Percentiles rank a stretch among this genome's conserved stretches.
phyloP scores from a whole-genome alignment of 805 yeast genomes.

The Ascoidea rubescens region DNA sequence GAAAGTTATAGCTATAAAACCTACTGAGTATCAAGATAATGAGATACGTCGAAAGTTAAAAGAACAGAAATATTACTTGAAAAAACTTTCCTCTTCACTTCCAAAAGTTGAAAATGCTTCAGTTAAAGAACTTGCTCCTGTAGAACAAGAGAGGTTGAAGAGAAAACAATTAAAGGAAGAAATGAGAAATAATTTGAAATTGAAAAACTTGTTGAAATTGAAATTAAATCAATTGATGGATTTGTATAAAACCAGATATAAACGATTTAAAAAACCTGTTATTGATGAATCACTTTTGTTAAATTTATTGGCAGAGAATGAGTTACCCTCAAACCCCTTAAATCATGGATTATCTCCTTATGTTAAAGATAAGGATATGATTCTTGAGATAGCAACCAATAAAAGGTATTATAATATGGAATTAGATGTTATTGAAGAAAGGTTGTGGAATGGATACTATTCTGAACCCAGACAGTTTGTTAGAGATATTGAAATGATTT shows the following conservation, averaged over 20 bases:
- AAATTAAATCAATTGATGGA: conserved; percentile 85
- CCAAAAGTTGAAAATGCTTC: conserved; percentile 26
- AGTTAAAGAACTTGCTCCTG: conserved; percentile 68
- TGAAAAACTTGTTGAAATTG: conserved; percentile 75
- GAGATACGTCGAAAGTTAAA: conserved; percentile 26
- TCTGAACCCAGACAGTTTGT: conserved; percentile 85
- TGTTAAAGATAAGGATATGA: conserved; percentile 55
- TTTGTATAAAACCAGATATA: conserved; percentile 71
- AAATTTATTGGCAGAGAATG: conserved; percentile 29
- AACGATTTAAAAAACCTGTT: conserved; percentile 80
- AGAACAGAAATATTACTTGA: conserved; percentile 17
- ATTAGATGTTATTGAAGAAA: conserved; percentile 82
- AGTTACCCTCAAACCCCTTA: conserved; percentile 13
- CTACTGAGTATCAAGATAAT: conserved; percentile 55
- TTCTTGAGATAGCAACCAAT: conserved; percentile 68
- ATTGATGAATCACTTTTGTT: conserved; percentile 63
- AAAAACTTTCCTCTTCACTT: conserved; percentile 23
- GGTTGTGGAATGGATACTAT: conserved; percentile 94
- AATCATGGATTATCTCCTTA: conserved; percentile 16
- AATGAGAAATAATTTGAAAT: conserved; percentile 57
- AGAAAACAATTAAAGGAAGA: conserved; percentile 34
- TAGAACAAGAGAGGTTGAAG: conserved; percentile 18
- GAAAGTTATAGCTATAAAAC: conserved; percentile 48
- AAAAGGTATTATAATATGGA: conserved; percentile 76
- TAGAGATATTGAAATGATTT: conserved; percentile 73